Evolutionary conservation across 1,284 basidiomycete species (phyloP), one percentile per base, ranked within the genome.

Genomic region (Ceratobasidium sp.): DNA sequence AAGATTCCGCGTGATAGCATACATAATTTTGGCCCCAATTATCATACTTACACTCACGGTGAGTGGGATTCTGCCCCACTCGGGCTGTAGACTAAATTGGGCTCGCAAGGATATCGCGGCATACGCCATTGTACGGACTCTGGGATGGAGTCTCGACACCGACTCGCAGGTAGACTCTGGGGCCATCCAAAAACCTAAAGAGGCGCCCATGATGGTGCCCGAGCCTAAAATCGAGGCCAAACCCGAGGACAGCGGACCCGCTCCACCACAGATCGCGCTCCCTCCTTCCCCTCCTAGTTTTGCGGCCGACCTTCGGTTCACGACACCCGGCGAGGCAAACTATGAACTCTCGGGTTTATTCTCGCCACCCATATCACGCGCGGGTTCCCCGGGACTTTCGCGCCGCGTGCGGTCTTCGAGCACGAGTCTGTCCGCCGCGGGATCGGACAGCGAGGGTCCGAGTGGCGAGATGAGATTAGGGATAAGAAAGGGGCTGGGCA

Each of bases 41-140:
- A 82, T 90, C 77, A 83, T 93, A 52, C 86, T 94, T 73, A 90
- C 87, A 27, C 86, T 93, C 69, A 85, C 94, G 82, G 93, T 93
- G 86, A 66, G 57, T 3, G 50, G 5, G 5, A 20, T 30, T 16
- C 46, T 35, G 14, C 27, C 78, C 54, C 46, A 44, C 20, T 33
- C 70, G 46, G 71, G 30, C 77, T 64, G 30, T 50, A 55, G 76
- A 70, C 46, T 35, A 67, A 30, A 74, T 33, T 7, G 20, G 18
- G 27, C 5, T 38, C 8, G 23, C 48, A 50, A 46, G 93, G 93
- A 94, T 82, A 89, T 94, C 75, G 87, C 89, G 7, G 92, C 93
- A n/a, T 94, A 94, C 81, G 89, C 90, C 75, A 92, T 94, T 81
- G 93, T 92, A n/a, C 90, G 93, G 78, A 94, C 93, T 5, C 87